Evolutionary conservation across 2,329 filamentous ascomycete species (phyloP).

Genomic region (Microcera coccophila): DNA sequence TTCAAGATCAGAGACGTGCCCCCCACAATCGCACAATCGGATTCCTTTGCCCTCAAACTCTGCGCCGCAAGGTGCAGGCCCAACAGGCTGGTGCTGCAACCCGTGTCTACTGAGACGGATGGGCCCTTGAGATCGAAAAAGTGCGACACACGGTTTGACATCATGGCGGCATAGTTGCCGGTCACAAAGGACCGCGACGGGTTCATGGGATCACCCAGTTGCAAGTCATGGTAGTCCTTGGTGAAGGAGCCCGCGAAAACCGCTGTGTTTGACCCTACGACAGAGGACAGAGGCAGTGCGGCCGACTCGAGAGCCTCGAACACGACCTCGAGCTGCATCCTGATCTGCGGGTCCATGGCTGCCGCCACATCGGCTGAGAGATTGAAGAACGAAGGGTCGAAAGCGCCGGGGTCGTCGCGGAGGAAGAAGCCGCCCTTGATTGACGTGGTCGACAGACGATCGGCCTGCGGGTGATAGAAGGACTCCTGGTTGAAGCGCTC

Average conservation of each 20-base stretch:
- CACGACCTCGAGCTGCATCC: slow-evolving; percentile 31
- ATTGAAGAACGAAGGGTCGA: slow-evolving; percentile 40
- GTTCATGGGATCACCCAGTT: slow-evolving; percentile 33
- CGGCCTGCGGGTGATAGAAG: slow-evolving; percentile 6
- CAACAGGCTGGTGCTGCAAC: slow-evolving; percentile 38
- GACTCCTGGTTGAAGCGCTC: slow-evolving; percentile 24
- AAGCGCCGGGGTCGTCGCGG: slow-evolving; percentile 29
- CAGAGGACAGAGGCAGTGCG: slow-evolving; percentile 28
- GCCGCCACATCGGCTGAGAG: slow-evolving; percentile 8
- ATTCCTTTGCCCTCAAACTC: slow-evolving; percentile 30
- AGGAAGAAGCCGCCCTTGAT: slow-evolving; percentile 29
- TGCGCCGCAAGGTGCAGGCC: slow-evolving; percentile 37
- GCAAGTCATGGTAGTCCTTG: slow-evolving; percentile 34
- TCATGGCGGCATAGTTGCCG: neutral
- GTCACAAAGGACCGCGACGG: neutral
- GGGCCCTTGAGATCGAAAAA: slow-evolving; percentile 35
- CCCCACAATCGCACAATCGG: slow-evolving; percentile 13
- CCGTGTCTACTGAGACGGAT: slow-evolving; percentile 35
- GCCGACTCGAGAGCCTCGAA: slow-evolving; percentile 37
- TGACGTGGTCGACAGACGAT: neutral
- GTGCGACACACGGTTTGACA: slow-evolving; percentile 36
- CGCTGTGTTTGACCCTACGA: slow-evolving; percentile 29
- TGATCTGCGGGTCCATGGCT: slow-evolving; percentile 36
- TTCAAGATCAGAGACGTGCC: slow-evolving; percentile 18
- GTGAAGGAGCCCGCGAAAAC: slow-evolving; percentile 38